Base-by-base conservation (phyloP, 257 asterid species). In the Jaltomata sinuosa region DNA sequence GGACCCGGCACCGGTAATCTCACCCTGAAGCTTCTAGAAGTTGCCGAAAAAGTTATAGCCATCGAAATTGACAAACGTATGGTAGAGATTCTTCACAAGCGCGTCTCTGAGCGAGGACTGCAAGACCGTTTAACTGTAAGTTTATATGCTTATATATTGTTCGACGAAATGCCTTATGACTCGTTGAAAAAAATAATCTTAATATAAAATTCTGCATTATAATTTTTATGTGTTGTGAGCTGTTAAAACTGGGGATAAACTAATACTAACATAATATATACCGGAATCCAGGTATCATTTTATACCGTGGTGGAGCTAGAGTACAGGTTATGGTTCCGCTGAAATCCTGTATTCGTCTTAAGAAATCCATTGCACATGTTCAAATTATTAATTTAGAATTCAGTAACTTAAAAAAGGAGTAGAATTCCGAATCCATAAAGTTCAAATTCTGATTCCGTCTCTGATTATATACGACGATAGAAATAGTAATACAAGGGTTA, bases 1-100 rank as follows among this genome's bases (percentile, higher is more conserved):
- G 99, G 99, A 22, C 98, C 99, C 19, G 99, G 99, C 38, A 97
- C 99, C 0, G 98, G 99, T 45, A 94, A 97, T 84, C 97, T 97
- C 84, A 97, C 99, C 42, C 84, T 94, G 83, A 93, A 91, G 95
- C 97, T 97, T 79, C 97, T 94, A 21, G 91, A 93, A 86, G 92
- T 91, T 8, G 98, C 97, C 36, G 89, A 87, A 79, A 90, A 85
- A 10, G 98, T 97, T 6, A 91, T 92, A 11, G 94, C 98, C 0
- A 86, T 97, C 12, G 99, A 97, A 84, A 89, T 97, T 34, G 98
- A 97, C 83, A 88, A 84, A 74, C 95, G 99, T 16, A 95, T 97
- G 98, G 89, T 95, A 25, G 97, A 93, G 69, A 86, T 88, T 80
- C 91, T 96, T 72, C 83, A 84, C 57, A 88, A 92, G 64, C 94